phyloP scores from a whole-genome alignment of 805 yeast genomes.

The Starmerella sp. region DNA sequence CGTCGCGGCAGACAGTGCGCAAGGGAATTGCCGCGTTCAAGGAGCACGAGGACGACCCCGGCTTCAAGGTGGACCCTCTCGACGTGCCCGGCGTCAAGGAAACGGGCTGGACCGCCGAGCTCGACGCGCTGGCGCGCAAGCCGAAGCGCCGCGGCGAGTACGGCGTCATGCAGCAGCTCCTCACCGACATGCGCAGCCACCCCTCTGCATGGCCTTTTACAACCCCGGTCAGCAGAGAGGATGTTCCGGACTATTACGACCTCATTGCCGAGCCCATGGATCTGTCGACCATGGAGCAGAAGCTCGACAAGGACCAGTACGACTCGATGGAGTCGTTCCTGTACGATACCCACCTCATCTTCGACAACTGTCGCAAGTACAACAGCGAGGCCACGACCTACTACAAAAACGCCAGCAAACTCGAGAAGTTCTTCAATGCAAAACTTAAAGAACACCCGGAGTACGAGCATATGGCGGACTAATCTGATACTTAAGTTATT shows the following conservation, averaged over 20 bases:
- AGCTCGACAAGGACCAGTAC: constrained; percentile 83
- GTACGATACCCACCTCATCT: constrained; percentile 75
- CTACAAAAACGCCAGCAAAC: constrained; percentile 84
- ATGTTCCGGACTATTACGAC: constrained; percentile 92
- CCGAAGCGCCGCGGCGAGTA: constrained; percentile 93
- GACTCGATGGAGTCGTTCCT: constrained; percentile 83
- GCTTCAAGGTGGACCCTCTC: constrained; percentile 52
- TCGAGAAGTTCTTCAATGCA: constrained; percentile 75
- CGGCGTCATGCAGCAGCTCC: constrained; percentile 79
- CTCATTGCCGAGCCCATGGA: constrained; percentile 98
- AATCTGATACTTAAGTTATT: background rate
- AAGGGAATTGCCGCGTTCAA: constrained; percentile 70
- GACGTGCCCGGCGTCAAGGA: constrained; percentile 82
- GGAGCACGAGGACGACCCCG: constrained; percentile 27
- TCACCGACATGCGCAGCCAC: constrained; percentile 83
- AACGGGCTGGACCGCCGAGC: constrained; percentile 96
- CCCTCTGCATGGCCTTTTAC: constrained; percentile 98
- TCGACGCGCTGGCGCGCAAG: constrained; percentile 91
- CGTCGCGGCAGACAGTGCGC: constrained; percentile 26
- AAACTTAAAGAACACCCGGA: constrained; percentile 88
- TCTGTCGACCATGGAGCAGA: constrained; percentile 85
- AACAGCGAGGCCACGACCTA: constrained; percentile 92
- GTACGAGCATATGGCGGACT: constrained; percentile 69
- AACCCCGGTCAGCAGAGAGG: constrained; percentile 83
- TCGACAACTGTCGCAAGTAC: constrained; percentile 83